Conservation (phyloP, 345 rosid genomes). For the Hypericum perforatum region DNA sequence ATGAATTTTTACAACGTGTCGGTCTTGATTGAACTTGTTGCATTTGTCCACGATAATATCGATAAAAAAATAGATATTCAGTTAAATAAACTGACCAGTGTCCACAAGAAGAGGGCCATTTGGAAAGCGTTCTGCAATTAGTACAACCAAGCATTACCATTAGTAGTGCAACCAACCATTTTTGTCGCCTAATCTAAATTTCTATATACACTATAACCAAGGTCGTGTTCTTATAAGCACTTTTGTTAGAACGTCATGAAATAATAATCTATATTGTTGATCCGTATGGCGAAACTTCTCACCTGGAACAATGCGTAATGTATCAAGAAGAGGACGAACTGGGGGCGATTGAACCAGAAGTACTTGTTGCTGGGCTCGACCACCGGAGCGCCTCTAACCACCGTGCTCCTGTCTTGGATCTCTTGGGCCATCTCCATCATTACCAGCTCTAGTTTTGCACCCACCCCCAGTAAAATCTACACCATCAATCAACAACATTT, state of each 20-base stretch:
- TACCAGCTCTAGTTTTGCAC: conserved; percentile 43
- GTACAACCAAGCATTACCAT: too few relatives aligned
- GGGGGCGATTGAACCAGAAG: conserved; percentile 55
- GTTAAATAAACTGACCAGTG: conserved; percentile 20
- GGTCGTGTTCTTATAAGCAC: too few relatives aligned
- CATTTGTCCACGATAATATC: background rate
- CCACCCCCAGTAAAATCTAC: conserved; percentile 46
- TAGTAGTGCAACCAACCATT: too few relatives aligned
- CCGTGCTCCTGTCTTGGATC: conserved; percentile 27
- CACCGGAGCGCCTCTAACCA: conserved; percentile 41
- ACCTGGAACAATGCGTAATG: conserved; percentile 45
- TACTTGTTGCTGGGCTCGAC: conserved; percentile 47
- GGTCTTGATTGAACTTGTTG: too few relatives aligned
- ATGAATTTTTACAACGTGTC: too few relatives aligned
- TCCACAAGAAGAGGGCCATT: conserved; percentile 46
- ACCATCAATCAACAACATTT: background rate
- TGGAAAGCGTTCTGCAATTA: conserved; percentile 40
- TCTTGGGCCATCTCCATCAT: conserved; percentile 51
- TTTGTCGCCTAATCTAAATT: too few relatives aligned
- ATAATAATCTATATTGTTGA: too few relatives aligned
- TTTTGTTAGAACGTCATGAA: too few relatives aligned
- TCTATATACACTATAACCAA: too few relatives aligned
- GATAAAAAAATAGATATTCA: background rate
- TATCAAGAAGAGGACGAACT: conserved; percentile 35
- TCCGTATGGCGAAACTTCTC: background rate